phyloP scores from a whole-genome alignment of 345 rosid species.

The Lumnitzera racemosa region DNA sequence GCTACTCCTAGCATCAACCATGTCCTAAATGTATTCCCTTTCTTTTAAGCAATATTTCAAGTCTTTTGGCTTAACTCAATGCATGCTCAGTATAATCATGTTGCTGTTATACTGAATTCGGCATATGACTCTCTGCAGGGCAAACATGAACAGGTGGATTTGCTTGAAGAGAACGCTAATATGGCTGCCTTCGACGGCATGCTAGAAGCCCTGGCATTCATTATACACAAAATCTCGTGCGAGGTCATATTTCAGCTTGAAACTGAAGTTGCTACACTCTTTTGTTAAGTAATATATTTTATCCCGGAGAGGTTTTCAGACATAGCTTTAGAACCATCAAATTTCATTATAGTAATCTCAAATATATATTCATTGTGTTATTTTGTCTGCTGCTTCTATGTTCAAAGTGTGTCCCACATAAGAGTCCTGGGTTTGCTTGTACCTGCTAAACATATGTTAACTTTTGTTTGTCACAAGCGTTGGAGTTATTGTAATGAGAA shows the following conservation, averaged over 20 bases:
- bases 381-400: too few relatives aligned
- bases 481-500: background rate
- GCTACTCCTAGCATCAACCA: constrained; percentile 24
- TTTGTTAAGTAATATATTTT: background rate
- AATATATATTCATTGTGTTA: too few relatives aligned
- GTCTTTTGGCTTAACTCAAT: background rate
- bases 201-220: constrained; percentile 25
- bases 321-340: too few relatives aligned
- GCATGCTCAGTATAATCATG: too few relatives aligned
- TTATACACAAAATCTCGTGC: constrained; percentile 32
- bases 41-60: background rate
- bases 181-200: constrained; percentile 16
- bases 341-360: too few relatives aligned
- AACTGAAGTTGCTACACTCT: background rate
- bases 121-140: constrained; percentile 10
- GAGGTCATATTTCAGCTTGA: constrained; percentile 20
- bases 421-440: too few relatives aligned
- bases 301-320: too few relatives aligned
- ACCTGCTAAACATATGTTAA: too few relatives aligned
- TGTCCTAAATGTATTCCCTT: constrained; percentile 20
- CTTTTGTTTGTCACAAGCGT: background rate
- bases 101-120: background rate
- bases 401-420: too few relatives aligned
- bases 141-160: constrained; percentile 4
- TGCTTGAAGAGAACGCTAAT: constrained; percentile 15